phyloP scores from a whole-genome alignment of 208 protist genomes.

The Wallacemonas sp. region DNA sequence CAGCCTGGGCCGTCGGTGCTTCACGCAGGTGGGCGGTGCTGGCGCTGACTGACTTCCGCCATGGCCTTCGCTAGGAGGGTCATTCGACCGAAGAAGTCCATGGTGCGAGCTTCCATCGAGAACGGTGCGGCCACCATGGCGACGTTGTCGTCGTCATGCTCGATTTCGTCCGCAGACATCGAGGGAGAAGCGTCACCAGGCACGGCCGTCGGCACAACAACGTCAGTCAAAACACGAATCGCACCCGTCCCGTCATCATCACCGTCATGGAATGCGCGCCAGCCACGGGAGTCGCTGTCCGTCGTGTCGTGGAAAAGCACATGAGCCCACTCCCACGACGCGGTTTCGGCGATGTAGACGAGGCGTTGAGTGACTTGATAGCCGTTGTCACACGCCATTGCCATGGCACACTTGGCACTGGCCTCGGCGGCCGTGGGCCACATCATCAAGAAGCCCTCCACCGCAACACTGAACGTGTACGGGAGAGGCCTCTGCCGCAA shows the following conservation, averaged over 20 bases:
- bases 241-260: neutral
- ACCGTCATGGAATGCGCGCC: no score
- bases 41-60: conserved; percentile 5
- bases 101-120: conserved; percentile 52
- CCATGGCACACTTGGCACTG: conserved; percentile 30
- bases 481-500: neutral
- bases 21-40: no score
- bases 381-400: conserved; percentile 5
- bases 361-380: conserved; percentile 26
- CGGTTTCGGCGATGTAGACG: conserved; percentile 52
- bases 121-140: conserved; percentile 36
- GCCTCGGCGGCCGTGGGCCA: conserved; percentile 30
- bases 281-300: neutral
- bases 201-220: neutral
- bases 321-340: conserved; percentile 40
- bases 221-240: conserved; percentile 11
- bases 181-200: neutral
- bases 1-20: no score
- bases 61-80: conserved; percentile 54
- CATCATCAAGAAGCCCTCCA: conserved; percentile 54
- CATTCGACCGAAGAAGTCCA: conserved; percentile 63
- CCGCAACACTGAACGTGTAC: conserved; percentile 11
- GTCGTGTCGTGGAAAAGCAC: conserved; percentile 29
- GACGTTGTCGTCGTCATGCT: conserved; percentile 5
- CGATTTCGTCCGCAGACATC: neutral